Base-by-base conservation (phyloP, 2,329 filamentous ascomycete species). In the Alternaria rosae region DNA sequence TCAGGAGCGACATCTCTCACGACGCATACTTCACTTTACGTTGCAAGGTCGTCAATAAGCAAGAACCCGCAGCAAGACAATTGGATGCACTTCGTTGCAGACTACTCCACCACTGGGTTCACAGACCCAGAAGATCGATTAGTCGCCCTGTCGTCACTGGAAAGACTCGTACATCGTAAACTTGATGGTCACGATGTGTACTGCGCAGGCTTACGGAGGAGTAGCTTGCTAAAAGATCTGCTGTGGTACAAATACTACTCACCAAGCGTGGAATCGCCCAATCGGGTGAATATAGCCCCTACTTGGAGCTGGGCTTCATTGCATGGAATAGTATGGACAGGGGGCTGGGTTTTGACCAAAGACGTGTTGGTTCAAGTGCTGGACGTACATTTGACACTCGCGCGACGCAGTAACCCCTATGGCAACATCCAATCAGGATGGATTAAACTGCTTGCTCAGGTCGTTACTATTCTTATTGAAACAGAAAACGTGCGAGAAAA, bases 11-110 rank as follows among this genome's bases (percentile, higher is more conserved):
- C 13, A 17, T 25, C 53, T 55, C 15, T 55, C 53, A n/a, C 53
- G 28, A 41, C 43, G 53, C 6, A 9, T 55, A 15, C 53, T 55
- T 23, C 53, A 47, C 12, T 55, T 55, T 26, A 55, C 53, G 7
- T 6, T 25, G 7, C 13, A 55, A n/a, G 53, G 42, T 25, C 23
- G 8, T 5, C 23, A 25, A 6, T 25, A 6, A 8, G 23, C 23
- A 25, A 25, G 23, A 8, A 25, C 8, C 23, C 6, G 23, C 23
- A 8, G 23, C 23, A 8, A 25, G 23, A 25, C 13, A 10, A 10
- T 5, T 20, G 20, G 20, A 35, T 15, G 32, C 3, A 1, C 6
- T 35, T 35, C 32, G 32, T 35, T 12, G 13, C 7, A 7, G 15
- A 1, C 6, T 35, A 35, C 13, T 35, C 32, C 15, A 3, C 1